Base-by-base conservation (phyloP, 305 asterid genomes). In the Fraxinus dipetala region DNA sequence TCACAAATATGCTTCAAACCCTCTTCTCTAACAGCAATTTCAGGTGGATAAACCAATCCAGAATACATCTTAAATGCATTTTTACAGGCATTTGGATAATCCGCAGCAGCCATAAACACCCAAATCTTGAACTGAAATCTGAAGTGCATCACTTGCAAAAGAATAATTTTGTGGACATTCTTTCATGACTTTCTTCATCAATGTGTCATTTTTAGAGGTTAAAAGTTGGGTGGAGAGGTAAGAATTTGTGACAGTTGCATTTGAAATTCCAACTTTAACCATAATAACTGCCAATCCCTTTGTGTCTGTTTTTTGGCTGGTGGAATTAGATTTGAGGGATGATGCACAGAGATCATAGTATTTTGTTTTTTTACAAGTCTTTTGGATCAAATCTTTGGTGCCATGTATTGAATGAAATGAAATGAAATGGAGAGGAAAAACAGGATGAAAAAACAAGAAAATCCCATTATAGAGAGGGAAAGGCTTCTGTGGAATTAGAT, bases 21-120 rank as follows among this genome's bases (percentile, higher is more conserved):
- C 13, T 93, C 91, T 74, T 90, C 97, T 79, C 93, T 90, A 31
- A 35, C 54, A 8, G 90, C 97, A 36, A 95, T 83, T 34, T 90
- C 91, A 22, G 78, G 73, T 7, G 98, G 98, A 83, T 93, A 93
- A 51, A 80, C 72, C 75, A 93, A 70, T 2, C 86, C 85, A 0
- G 90, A 84, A 56, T 85, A 35, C 81, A 90, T 81, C 87, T 61
- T 88, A 63, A 92, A 95, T 0, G 90, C 92, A 30, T 86, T 86
- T 4, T 76, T 96, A 32, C 99, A 95, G 0, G 88, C 90, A n/a
- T 87, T 91, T n/a, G 99, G 98, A 43, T 95, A 95, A 83, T 95
- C 99, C 0, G 91, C 88, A 0, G 98, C 99, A 0, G 95, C 99
- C 93, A 89, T 95, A 92, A 0, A 28, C 74, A 34, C 83, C 78